A percentile compares a stretch with the other conserved stretches of the same genome.
Conservation (phyloP, 768 basidiomycete species). For the Leccinum truebloodii region DNA sequence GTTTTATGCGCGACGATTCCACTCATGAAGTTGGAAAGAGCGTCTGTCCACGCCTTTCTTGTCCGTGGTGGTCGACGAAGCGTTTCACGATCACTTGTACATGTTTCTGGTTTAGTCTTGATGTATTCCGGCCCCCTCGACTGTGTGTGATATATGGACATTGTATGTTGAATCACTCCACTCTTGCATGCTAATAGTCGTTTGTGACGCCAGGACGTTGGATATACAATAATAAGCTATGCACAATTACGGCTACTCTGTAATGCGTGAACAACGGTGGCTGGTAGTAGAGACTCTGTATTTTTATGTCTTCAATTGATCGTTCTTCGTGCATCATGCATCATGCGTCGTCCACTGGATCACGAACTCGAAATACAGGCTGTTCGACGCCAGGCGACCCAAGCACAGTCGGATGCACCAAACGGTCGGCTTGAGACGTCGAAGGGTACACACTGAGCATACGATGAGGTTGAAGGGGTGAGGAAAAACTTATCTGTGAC, state of each 20-base stretch:
- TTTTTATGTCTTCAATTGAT: too few relatives aligned
- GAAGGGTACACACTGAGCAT: too few relatives aligned
- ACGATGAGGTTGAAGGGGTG: too few relatives aligned
- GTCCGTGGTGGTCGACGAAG: background rate
- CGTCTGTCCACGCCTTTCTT: background rate
- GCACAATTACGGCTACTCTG: background rate
- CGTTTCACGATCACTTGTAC: background rate
- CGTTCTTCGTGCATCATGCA: too few relatives aligned
- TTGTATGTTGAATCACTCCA: slow-evolving; percentile 3
- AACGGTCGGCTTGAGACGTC: too few relatives aligned
- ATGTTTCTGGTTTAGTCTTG: background rate
- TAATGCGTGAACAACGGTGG: background rate
- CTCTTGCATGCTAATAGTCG: background rate
- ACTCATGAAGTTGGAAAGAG: slow-evolving; percentile 1
- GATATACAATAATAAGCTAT: slow-evolving; percentile 3
- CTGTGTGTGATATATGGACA: background rate
- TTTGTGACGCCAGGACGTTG: slow-evolving; percentile 1
- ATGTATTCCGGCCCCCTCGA: slow-evolving; percentile 1
- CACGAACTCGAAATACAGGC: too few relatives aligned
- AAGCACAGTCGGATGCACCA: too few relatives aligned
- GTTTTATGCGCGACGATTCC: background rate
- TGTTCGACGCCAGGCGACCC: too few relatives aligned
- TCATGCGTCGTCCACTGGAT: too few relatives aligned
- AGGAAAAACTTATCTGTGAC: too few relatives aligned
- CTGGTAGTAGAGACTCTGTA: background rate